Evolutionary conservation across 2,329 filamentous ascomycete species (phyloP).

Genomic region (Neoarthrinium moseri): DNA sequence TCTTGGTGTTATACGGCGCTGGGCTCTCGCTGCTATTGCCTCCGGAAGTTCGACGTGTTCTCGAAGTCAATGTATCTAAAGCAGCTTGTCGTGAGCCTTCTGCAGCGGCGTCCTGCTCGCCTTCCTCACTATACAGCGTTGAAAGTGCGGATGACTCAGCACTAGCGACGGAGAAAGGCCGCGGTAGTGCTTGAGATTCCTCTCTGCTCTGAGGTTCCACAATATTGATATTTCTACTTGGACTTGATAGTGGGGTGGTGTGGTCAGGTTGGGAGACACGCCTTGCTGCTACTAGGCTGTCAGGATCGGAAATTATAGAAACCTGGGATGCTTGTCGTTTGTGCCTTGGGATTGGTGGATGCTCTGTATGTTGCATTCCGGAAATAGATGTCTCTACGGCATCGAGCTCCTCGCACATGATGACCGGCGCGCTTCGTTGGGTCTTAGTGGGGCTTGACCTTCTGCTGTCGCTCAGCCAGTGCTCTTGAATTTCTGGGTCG

Average conservation of each 20-base stretch:
- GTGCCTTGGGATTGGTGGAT: slow-evolving; percentile 17
- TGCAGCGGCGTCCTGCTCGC: slow-evolving; percentile 45
- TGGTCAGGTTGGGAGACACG: slow-evolving; percentile 33
- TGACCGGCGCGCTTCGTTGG: slow-evolving; percentile 27
- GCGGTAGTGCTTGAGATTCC: slow-evolving; percentile 5
- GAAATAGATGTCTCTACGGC: slow-evolving; percentile 2
- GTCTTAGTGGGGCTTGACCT: slow-evolving; percentile 25
- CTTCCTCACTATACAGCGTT: slow-evolving; percentile 55
- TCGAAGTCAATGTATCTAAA: background rate
- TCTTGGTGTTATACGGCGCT: slow-evolving; percentile 12
- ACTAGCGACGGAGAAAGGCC: slow-evolving; percentile 31
- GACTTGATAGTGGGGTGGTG: slow-evolving; percentile 40
- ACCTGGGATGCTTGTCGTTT: slow-evolving; percentile 29
- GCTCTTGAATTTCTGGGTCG: background rate
- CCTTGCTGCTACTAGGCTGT: slow-evolving; percentile 38
- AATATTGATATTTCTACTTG: slow-evolving; percentile 30
- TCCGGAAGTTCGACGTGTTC: background rate
- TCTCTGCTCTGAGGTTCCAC: background rate
- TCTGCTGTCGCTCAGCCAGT: slow-evolving; percentile 13
- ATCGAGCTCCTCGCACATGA: slow-evolving; percentile 22
- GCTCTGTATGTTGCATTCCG: slow-evolving; percentile 6
- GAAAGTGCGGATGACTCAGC: slow-evolving; percentile 53
- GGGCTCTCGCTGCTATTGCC: slow-evolving; percentile 12
- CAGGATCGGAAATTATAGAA: slow-evolving; percentile 34
- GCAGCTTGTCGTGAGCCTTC: background rate